Conservation (phyloP, 1,284 basidiomycete species). For the Dichomitus squalens region DNA sequence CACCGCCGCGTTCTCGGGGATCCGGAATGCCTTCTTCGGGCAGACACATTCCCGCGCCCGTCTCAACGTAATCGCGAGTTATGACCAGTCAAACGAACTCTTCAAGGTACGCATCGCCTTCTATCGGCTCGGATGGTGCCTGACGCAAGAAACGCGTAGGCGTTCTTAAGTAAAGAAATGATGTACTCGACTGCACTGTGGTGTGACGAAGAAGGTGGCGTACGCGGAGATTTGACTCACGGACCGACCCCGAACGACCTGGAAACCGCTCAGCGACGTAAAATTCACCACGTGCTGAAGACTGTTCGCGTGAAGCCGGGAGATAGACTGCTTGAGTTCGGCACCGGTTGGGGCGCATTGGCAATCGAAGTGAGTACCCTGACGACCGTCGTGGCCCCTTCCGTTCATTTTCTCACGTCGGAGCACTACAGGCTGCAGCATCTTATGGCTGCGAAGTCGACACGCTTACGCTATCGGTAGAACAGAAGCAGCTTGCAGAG, state of each 20-base stretch:
- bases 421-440: slow-evolving; percentile 55
- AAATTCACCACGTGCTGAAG: slow-evolving; percentile 78
- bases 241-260: slow-evolving; percentile 58
- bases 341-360: slow-evolving; percentile 91
- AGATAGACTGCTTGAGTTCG: slow-evolving; percentile 85
- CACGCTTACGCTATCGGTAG: slow-evolving; percentile 82
- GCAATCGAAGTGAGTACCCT: slow-evolving; percentile 74
- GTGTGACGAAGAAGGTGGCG: slow-evolving; percentile 70
- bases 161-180: slow-evolving; percentile 88
- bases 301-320: slow-evolving; percentile 78
- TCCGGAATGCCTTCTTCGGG: slow-evolving; percentile 82
- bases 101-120: slow-evolving; percentile 55
- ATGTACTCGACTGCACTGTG: slow-evolving; percentile 91
- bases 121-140: neutral
- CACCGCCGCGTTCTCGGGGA: slow-evolving; percentile 65
- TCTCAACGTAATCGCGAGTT: slow-evolving; percentile 86
- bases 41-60: slow-evolving; percentile 79
- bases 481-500: slow-evolving; percentile 87
- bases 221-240: slow-evolving; percentile 55
- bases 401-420: neutral
- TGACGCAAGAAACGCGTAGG: slow-evolving; percentile 38
- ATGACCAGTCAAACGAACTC: slow-evolving; percentile 85
- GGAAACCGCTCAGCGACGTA: slow-evolving; percentile 80
- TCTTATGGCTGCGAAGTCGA: slow-evolving; percentile 82
- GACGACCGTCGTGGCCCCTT: neutral